Conservation (phyloP, 2,329 filamentous ascomycete genomes). For the Metarhizium sp. region DNA sequence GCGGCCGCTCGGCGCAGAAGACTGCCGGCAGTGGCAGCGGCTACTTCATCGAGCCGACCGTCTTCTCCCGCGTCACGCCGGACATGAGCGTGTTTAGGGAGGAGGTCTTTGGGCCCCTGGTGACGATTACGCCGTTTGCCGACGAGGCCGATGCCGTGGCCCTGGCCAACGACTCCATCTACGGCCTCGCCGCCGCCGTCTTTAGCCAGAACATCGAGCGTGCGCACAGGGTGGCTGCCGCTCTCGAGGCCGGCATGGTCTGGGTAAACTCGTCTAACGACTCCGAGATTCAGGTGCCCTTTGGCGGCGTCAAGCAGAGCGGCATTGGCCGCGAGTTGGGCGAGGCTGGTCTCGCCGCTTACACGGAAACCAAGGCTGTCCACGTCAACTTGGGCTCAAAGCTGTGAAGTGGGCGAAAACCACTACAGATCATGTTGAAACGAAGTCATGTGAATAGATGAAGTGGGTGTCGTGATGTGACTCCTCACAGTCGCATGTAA, state of each 20-base stretch:
- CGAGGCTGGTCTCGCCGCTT: slow-evolving; percentile 34
- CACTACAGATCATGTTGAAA: too few species aligned
- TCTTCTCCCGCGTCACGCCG: slow-evolving; percentile 31
- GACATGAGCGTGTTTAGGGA: slow-evolving; percentile 36
- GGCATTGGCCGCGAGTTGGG: slow-evolving; percentile 37
- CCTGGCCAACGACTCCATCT: slow-evolving; percentile 43
- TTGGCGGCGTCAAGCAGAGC: slow-evolving; percentile 39
- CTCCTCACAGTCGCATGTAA: too few species aligned
- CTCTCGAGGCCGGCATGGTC: slow-evolving; percentile 51
- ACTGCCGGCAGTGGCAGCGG: slow-evolving; percentile 28
- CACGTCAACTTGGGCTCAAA: slow-evolving; percentile 20
- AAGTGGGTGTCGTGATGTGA: too few species aligned
- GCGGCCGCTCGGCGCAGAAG: slow-evolving; percentile 42
- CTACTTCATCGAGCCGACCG: slow-evolving; percentile 36
- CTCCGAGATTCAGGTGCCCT: slow-evolving; percentile 32
- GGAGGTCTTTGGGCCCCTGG: slow-evolving; percentile 37
- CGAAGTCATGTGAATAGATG: too few species aligned
- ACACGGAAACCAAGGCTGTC: slow-evolving; percentile 34
- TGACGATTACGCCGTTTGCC: slow-evolving; percentile 31
- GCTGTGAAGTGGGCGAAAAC: slow-evolving; percentile 12
- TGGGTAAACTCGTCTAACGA: slow-evolving; percentile 42
- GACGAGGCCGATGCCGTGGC: slow-evolving; percentile 31
- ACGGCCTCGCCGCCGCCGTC: slow-evolving; percentile 51
- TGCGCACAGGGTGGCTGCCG: slow-evolving; percentile 38
- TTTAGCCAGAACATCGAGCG: slow-evolving; percentile 50